These are phyloP conservation scores for Septoria petroselini DNA, from an alignment of 2,329 filamentous ascomycete species.

Conservation along the genomic window DNA sequence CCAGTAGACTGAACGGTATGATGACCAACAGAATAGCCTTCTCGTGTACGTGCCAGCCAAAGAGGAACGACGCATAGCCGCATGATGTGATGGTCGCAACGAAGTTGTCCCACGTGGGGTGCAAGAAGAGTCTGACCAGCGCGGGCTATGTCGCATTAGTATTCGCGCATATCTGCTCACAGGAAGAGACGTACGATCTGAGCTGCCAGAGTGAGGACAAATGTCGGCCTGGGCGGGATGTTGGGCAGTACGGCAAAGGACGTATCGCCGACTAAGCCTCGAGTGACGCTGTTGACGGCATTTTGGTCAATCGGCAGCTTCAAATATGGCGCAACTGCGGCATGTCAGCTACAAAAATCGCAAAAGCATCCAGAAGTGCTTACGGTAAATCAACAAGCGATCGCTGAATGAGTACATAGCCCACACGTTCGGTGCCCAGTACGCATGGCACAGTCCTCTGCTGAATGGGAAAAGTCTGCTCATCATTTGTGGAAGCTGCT, in stretches of 20 bases:
- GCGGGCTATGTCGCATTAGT: slow-evolving; percentile 51
- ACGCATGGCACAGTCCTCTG: slow-evolving; percentile 89
- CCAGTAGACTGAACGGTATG: slow-evolving; percentile 89
- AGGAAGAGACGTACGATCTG: slow-evolving; percentile 57
- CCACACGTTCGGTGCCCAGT: slow-evolving; percentile 98
- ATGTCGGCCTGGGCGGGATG: slow-evolving; percentile 75
- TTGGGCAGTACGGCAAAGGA: slow-evolving; percentile 91
- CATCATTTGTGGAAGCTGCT: slow-evolving; percentile 79
- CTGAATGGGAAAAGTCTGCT: slow-evolving; percentile 90
- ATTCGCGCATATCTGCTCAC: background rate
- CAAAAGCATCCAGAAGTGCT: slow-evolving; percentile 34
- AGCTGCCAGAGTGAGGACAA: slow-evolving; percentile 76
- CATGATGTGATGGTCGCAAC: slow-evolving; percentile 87
- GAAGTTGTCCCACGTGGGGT: slow-evolving; percentile 83
- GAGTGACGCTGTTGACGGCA: slow-evolving; percentile 83
- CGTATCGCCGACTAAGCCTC: slow-evolving; percentile 89
- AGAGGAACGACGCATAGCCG: slow-evolving; percentile 93
- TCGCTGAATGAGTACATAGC: slow-evolving; percentile 93
- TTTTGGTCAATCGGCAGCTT: slow-evolving; percentile 69
- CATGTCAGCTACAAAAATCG: slow-evolving; percentile 3
- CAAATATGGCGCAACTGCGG: slow-evolving; percentile 72
- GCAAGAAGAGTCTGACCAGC: slow-evolving; percentile 75
- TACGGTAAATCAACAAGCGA: slow-evolving; percentile 75
- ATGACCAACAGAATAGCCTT: slow-evolving; percentile 94
- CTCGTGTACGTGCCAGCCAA: slow-evolving; percentile 98